phyloP scores from a whole-genome alignment of 2,329 filamentous ascomycete species.

The Waltergamsia citrina region DNA sequence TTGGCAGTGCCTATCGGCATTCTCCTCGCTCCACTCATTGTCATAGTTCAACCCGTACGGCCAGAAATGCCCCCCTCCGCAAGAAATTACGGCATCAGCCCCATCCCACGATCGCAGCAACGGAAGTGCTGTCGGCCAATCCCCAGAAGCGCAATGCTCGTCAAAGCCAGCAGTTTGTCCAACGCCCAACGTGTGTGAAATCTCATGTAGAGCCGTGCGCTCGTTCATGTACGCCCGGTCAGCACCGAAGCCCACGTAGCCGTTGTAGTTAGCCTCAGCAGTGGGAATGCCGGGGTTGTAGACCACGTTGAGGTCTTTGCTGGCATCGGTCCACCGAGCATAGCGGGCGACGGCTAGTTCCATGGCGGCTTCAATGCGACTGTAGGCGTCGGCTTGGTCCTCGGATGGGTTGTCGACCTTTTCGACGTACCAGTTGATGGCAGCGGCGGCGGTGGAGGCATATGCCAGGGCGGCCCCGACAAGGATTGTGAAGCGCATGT shows the following conservation, averaged over 20 bases:
- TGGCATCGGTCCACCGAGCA: constrained; percentile 19
- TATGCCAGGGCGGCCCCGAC: constrained; percentile 16
- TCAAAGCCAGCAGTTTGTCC: constrained; percentile 31
- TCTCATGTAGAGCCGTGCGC: constrained; percentile 38
- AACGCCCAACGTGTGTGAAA: constrained; percentile 36
- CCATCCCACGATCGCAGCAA: too few relatives aligned
- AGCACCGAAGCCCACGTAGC: constrained; percentile 34
- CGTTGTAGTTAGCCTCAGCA: constrained; percentile 34
- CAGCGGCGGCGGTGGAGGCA: constrained; percentile 21
- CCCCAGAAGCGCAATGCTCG: constrained; percentile 22
- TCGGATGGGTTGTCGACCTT: constrained; percentile 26
- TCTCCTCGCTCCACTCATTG: too few relatives aligned
- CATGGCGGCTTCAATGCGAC: constrained; percentile 32
- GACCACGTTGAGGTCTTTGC: constrained; percentile 26
- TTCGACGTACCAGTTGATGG: constrained; percentile 27
- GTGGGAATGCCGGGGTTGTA: constrained; percentile 34
- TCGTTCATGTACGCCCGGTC: constrained; percentile 37
- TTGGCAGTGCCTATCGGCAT: background rate
- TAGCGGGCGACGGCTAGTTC: constrained; percentile 28
- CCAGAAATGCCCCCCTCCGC: too few relatives aligned
- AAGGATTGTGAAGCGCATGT: constrained; percentile 24
- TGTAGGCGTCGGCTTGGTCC: constrained; percentile 33
- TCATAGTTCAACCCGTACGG: too few relatives aligned
- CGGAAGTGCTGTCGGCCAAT: constrained; percentile 29
- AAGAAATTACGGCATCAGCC: too few relatives aligned